Evolutionary conservation across 2,329 filamentous ascomycete genomes (phyloP).

Genomic region (Rhytidhysteron rufulum): DNA sequence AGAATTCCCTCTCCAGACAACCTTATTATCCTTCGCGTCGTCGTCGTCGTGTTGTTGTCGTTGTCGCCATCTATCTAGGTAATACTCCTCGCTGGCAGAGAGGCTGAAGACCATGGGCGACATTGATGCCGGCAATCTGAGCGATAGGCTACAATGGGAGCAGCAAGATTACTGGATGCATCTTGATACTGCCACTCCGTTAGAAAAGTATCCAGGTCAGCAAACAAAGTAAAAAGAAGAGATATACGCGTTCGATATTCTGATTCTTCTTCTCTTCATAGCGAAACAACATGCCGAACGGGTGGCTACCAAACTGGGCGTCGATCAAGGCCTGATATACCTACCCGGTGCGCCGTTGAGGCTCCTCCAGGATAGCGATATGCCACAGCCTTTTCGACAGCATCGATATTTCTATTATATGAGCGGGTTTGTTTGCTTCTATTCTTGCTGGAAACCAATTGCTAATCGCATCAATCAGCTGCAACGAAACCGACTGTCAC

Average conservation of each 20-base stretch:
- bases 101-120: neutral
- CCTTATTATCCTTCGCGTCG: no score
- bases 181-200: slow-evolving; percentile 24
- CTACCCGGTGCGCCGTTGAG: slow-evolving; percentile 50
- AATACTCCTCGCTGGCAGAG: no score
- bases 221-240: neutral
- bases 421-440: slow-evolving; percentile 40
- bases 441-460: no score
- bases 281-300: slow-evolving; percentile 39
- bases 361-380: slow-evolving; percentile 57
- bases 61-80: no score
- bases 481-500: slow-evolving; percentile 51
- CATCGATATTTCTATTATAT: slow-evolving; percentile 61
- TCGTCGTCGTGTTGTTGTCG: no score
- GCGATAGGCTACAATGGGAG: slow-evolving; percentile 23
- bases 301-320: slow-evolving; percentile 33
- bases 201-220: slow-evolving; percentile 39
- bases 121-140: slow-evolving; percentile 23
- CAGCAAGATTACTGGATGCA: slow-evolving; percentile 33
- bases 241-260: slow-evolving; percentile 4
- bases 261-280: slow-evolving; percentile 12
- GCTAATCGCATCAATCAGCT: slow-evolving; percentile 20
- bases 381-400: slow-evolving; percentile 55
- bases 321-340: slow-evolving; percentile 50
- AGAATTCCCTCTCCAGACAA: no score